Evolutionary conservation across 2,329 filamentous ascomycete genomes (phyloP).

Genomic region (Colletotrichum truncatum): DNA sequence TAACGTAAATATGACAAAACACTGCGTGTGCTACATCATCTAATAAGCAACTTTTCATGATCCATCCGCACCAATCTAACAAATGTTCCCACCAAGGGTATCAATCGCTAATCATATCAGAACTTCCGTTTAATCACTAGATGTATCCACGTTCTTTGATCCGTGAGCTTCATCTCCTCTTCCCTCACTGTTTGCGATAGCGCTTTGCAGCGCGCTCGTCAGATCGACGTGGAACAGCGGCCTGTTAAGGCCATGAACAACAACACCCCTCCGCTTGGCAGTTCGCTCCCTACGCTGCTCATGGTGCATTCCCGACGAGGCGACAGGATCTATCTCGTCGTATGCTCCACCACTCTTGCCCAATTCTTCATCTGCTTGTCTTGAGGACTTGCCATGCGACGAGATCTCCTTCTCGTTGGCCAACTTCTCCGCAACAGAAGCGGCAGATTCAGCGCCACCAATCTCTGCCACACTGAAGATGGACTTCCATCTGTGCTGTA

Average conservation of each 20-base stretch:
- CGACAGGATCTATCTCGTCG: slow-evolving; percentile 41
- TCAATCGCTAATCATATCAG: slow-evolving; percentile 26
- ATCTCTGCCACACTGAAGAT: slow-evolving; percentile 94
- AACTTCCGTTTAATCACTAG: slow-evolving; percentile 7
- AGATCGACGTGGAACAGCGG: slow-evolving; percentile 96
- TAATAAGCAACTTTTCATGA: not conserved
- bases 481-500: slow-evolving; percentile 83
- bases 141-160: slow-evolving; percentile 12
- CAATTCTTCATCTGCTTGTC: slow-evolving; percentile 45
- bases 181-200: slow-evolving; percentile 79
- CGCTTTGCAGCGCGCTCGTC: slow-evolving; percentile 87
- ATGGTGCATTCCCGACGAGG: slow-evolving; percentile 22
- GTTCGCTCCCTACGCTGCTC: slow-evolving; percentile 44
- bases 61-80: slow-evolving; percentile 4
- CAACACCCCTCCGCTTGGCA: slow-evolving; percentile 61
- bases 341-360: slow-evolving; percentile 41
- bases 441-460: slow-evolving; percentile 75
- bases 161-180: slow-evolving; percentile 38
- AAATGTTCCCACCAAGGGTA: slow-evolving; percentile 21
- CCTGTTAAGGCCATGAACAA: slow-evolving; percentile 86
- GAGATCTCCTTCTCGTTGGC: slow-evolving; percentile 57
- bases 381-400: slow-evolving; percentile 16
- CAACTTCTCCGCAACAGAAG: slow-evolving; percentile 71
- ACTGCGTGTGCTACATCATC: not conserved
- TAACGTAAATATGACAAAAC: not conserved